Conservation (phyloP, 129 eudicot genomes). For the Centella asiatica region DNA sequence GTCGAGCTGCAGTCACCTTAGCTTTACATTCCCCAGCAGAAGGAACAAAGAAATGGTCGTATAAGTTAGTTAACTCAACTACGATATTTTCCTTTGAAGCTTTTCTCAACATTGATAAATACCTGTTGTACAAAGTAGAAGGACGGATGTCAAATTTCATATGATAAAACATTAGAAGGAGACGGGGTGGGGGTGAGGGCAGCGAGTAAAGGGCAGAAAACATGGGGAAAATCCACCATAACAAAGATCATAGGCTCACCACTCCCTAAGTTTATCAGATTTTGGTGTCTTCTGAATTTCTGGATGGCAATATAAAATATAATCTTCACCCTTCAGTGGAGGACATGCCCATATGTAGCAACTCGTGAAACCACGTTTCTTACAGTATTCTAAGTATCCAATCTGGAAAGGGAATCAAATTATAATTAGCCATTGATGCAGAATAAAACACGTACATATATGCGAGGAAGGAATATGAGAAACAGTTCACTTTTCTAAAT, state of each 20-base stretch:
- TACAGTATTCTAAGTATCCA: constrained; percentile 86
- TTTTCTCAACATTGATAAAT: constrained; percentile 74
- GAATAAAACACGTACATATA: background rate
- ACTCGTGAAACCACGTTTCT: constrained; percentile 88
- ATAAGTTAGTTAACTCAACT: constrained; percentile 67
- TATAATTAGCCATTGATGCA: background rate
- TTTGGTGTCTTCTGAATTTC: constrained; percentile 97
- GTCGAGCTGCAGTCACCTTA: constrained; percentile 83
- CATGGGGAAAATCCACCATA: too few species aligned
- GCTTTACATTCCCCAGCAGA: constrained; percentile 82
- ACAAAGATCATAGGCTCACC: constrained; percentile 41
- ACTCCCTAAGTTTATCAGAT: constrained; percentile 86
- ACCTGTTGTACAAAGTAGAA: constrained; percentile 42
- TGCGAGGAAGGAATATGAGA: background rate
- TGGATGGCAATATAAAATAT: constrained; percentile 93
- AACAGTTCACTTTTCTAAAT: background rate
- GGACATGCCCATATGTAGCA: constrained; percentile 99
- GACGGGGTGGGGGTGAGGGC: too few species aligned
- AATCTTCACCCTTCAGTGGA: constrained; percentile 95
- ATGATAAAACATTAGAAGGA: background rate
- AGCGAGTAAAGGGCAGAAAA: background rate
- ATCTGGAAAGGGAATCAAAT: constrained; percentile 38
- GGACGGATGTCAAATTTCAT: constrained; percentile 6
- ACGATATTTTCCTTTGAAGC: constrained; percentile 79
- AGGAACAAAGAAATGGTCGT: constrained; percentile 70